Base-by-base conservation (phyloP, 768 basidiomycete species). In the Agrocybe chaxingu region DNA sequence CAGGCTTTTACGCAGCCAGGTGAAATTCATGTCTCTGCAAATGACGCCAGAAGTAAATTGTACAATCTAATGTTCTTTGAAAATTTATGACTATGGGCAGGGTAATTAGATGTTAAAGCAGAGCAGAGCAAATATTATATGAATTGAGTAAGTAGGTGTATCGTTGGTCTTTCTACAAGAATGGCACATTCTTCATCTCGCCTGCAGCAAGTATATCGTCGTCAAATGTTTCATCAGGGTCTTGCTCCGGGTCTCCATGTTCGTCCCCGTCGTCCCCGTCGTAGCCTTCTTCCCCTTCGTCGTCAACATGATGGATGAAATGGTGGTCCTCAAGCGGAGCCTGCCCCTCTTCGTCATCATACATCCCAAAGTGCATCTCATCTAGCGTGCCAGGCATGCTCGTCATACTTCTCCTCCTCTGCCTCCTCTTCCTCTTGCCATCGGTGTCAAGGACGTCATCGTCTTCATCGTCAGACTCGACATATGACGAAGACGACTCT, bases 371-470 rank as follows among this genome's bases (percentile, higher is more conserved):
- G 43, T 79, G 71, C 60, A 77, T 73, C 54, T 85, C 68, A 51
- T 86, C 81, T 52, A 92, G 66, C 16, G 89, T 87, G 30, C 92
- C 92, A 9, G 90, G 92, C 87, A 95, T 92, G 62, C 90, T 92
- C 38, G 82, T 81, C 66, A 87, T 79, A 55, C 90, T 90, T 60
- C 79, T 74, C 54, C 78, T 73, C 55, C 86, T 71, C 46, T 56
- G 52, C 66, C 70, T 50, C 66, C 63, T 57, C 69, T 65, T 63
- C 67, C 53, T 44, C 43, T 71, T 57, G 65, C 66, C 69, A 11
- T 76, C 79, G 18, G 71, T 66, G 9, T 66, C 63, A 5, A 67
- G 66, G 16, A 69, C 72, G 1, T 74, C 73, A 32, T 77, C 77
- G n/a, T 76, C 76, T 7, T 80, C 76, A 31, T 77, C 75, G 37